Evolutionary conservation across 768 basidiomycete species (phyloP).

Genomic region (Leccinum olivaceopallidum): DNA sequence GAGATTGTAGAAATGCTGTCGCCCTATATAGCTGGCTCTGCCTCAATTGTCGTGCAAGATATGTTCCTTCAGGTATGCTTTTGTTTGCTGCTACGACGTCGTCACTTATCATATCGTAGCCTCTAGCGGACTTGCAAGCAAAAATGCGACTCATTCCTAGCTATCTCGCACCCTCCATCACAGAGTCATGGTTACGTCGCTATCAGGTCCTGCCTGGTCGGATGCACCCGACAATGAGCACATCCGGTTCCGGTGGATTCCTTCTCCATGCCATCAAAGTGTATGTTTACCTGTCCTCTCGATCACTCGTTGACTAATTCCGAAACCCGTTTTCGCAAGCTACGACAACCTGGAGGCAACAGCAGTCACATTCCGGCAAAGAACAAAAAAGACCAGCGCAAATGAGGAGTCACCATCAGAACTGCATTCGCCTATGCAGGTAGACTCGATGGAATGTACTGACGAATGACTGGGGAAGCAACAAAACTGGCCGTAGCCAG

Average conservation of each 20-base stretch:
- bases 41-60: slow-evolving; percentile 83
- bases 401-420: slow-evolving; percentile 4
- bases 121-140: slow-evolving; percentile 75
- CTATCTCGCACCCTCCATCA: slow-evolving; percentile 77
- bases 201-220: slow-evolving; percentile 98
- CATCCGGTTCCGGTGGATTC: slow-evolving; percentile 86
- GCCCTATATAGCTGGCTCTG: slow-evolving; percentile 82
- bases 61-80: slow-evolving; percentile 69
- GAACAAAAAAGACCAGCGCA: slow-evolving; percentile 31
- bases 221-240: slow-evolving; percentile 94
- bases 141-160: slow-evolving; percentile 64
- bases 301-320: neutral
- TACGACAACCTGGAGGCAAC: slow-evolving; percentile 67
- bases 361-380: slow-evolving; percentile 47
- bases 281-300: slow-evolving; percentile 40
- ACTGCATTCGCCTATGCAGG: slow-evolving; percentile 15
- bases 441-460: slow-evolving; percentile 13
- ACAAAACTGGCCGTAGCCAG: neutral
- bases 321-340: slow-evolving; percentile 33
- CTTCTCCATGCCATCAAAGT: slow-evolving; percentile 86
- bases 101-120: slow-evolving; percentile 38
- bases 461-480: slow-evolving; percentile 2
- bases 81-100: neutral
- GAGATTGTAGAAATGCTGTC: slow-evolving; percentile 74
- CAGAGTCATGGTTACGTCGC: slow-evolving; percentile 83